phyloP scores from a whole-genome alignment of 192 early-diverging fungal genomes.

The Linnemannia schmuckeri region DNA sequence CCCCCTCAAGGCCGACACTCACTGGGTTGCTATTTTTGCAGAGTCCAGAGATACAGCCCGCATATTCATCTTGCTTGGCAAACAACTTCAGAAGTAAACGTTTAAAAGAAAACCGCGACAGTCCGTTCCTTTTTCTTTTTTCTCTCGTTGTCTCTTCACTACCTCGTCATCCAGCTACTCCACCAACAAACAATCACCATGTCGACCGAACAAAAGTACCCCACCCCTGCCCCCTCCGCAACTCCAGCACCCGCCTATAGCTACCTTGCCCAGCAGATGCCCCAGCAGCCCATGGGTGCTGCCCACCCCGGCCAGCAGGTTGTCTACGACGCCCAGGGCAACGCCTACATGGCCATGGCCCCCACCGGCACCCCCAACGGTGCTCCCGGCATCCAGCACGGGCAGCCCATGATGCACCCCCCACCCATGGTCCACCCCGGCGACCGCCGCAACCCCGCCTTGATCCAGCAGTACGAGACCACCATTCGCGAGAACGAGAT shows the following conservation, averaged over 20 bases:
- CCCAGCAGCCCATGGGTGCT: not conserved
- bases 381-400: not conserved
- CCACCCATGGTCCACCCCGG: not conserved
- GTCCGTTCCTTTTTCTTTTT: too few relatives aligned
- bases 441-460: slow-evolving; percentile 15
- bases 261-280: not conserved
- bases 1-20: too few relatives aligned
- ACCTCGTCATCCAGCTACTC: not conserved
- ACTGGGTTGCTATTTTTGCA: too few relatives aligned
- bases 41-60: too few relatives aligned
- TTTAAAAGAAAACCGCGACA: too few relatives aligned
- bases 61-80: too few relatives aligned
- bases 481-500: slow-evolving; percentile 28
- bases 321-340: slow-evolving; percentile 1
- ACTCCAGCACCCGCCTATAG: not conserved
- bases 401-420: slow-evolving; percentile 3
- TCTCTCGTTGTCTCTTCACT: not conserved
- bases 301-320: not conserved
- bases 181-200: not conserved
- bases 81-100: too few relatives aligned
- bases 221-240: not conserved
- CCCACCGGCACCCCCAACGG: not conserved
- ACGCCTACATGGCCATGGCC: slow-evolving; percentile 2
- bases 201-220: not conserved
- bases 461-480: slow-evolving; percentile 30